Conservation (phyloP, 2,329 filamentous ascomycete genomes). For the Penicillium sp. region DNA sequence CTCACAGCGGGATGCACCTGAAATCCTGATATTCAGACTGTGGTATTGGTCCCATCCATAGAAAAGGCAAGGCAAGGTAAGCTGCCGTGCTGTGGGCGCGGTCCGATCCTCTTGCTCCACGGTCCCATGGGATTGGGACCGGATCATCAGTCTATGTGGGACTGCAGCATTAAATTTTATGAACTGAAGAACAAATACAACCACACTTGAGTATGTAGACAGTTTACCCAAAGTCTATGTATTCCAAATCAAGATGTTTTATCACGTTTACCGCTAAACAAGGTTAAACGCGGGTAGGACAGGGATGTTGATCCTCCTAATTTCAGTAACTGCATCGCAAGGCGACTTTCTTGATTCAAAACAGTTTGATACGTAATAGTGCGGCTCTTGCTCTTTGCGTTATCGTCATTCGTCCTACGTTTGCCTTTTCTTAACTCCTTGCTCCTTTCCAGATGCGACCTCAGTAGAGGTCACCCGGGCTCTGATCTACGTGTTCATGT, state of each 20-base stretch:
- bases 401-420: too few species aligned
- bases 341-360: not conserved
- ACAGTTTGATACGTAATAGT: not conserved
- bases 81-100: not conserved
- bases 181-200: not conserved
- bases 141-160: not conserved
- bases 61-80: not conserved
- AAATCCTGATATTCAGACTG: not conserved
- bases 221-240: not conserved
- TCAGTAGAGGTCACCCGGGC: not conserved
- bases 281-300: not conserved
- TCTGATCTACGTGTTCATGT: conserved; percentile 2
- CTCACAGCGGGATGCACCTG: not conserved
- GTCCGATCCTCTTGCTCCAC: conserved; percentile 3
- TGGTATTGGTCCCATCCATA: not conserved
- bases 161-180: not conserved
- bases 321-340: not conserved
- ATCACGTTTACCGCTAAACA: not conserved
- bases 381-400: not conserved
- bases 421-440: not conserved
- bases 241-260: not conserved
- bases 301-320: not conserved
- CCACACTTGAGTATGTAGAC: not conserved
- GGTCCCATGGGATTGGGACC: conserved; percentile 1
- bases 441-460: not conserved